Evolutionary conservation across 139 green algal species (phyloP).

Genomic region (Chlorella sp.): DNA sequence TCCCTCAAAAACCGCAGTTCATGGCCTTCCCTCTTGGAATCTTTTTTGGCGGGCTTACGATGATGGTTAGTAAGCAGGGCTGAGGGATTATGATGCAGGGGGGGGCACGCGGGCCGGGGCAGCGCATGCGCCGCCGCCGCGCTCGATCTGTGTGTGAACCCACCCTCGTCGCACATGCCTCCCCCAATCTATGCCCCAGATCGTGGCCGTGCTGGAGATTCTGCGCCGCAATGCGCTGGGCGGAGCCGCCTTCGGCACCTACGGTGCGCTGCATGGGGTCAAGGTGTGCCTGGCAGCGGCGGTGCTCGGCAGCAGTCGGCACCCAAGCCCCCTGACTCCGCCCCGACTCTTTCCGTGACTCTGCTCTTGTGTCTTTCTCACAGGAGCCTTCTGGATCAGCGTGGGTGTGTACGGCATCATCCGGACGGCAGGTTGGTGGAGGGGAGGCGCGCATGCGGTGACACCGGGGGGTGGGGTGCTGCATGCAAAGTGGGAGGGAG

Average conservation of each 20-base stretch:
- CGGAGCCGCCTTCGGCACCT: conserved; percentile 17
- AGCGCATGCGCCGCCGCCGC: too few relatives aligned
- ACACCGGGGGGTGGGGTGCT: too few relatives aligned
- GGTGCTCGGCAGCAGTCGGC: neutral
- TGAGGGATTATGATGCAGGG: too few relatives aligned
- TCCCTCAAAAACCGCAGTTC: neutral
- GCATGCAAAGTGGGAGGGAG: too few relatives aligned
- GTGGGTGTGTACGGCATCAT: conserved; percentile 33
- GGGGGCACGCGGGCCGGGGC: too few relatives aligned
- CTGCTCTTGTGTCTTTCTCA: neutral
- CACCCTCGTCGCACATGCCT: neutral
- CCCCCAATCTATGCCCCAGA: neutral
- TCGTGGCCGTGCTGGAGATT: neutral
- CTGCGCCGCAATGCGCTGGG: conserved; percentile 26
- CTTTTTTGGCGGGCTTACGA: neutral
- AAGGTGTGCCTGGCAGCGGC: neutral
- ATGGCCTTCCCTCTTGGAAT: conserved; percentile 1
- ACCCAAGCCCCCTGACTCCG: too few relatives aligned
- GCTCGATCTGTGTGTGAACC: neutral
- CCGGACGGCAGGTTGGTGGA: neutral
- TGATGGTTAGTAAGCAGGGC: neutral
- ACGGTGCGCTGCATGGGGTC: neutral
- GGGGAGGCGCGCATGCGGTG: too few relatives aligned
- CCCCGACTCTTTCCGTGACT: too few relatives aligned
- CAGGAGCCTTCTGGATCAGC: conserved; percentile 29